Evolutionary conservation across 768 basidiomycete genomes (phyloP).

Genomic region (Multifurca ochricompacta): DNA sequence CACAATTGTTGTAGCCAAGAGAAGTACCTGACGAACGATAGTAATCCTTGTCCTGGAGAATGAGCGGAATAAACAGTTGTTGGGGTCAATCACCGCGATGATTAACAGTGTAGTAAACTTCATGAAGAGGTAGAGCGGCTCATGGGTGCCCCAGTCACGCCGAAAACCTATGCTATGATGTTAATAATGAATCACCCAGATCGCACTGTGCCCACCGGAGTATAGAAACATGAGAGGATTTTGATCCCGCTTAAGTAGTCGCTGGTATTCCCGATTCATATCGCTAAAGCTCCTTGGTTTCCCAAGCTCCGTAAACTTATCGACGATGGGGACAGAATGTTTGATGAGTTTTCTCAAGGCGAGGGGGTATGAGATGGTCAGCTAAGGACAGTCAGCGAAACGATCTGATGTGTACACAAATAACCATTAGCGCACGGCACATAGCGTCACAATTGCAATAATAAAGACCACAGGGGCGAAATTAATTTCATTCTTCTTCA

Average conservation of each 20-base stretch:
- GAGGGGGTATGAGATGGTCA: conserved; percentile 65
- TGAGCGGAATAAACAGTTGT: conserved; percentile 67
- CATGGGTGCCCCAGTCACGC: conserved; percentile 58
- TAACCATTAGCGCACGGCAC: conserved; percentile 35
- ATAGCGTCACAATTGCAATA: conserved; percentile 45
- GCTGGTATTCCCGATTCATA: conserved; percentile 63
- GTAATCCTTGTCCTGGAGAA: conserved; percentile 42
- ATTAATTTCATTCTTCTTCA: conserved; percentile 62
- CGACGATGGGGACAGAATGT: conserved; percentile 53
- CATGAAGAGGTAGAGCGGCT: conserved; percentile 56
- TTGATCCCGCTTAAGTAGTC: conserved; percentile 51
- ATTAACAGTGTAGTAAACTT: conserved; percentile 63
- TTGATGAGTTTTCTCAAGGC: conserved; percentile 49
- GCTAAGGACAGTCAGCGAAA: conserved; percentile 30
- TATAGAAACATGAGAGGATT: conserved; percentile 71
- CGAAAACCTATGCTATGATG: conserved; percentile 47
- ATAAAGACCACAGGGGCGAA: conserved; percentile 56
- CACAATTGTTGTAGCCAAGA: conserved; percentile 46
- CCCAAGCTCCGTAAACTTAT: conserved; percentile 66
- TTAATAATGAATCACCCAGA: not conserved
- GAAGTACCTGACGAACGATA: conserved; percentile 52
- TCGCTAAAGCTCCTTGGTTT: conserved; percentile 46
- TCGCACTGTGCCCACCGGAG: conserved; percentile 39
- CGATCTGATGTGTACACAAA: not conserved
- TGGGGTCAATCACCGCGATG: conserved; percentile 55